Percentiles rank a stretch among this genome's conserved stretches.
Evolutionary conservation across 2,329 filamentous ascomycete species (phyloP).

Genomic region (Fusarium equiseti): DNA sequence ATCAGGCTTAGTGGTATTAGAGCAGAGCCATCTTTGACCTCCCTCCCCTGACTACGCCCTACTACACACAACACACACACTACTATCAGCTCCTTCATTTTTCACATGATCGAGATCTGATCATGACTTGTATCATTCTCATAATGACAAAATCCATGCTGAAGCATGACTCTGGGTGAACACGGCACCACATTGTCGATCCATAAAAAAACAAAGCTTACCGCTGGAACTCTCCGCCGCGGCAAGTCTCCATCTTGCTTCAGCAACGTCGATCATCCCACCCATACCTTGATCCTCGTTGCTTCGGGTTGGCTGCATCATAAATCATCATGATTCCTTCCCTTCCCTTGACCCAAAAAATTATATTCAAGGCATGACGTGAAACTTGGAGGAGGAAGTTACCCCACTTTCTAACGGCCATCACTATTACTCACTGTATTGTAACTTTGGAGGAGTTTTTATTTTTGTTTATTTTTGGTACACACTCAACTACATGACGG

Average conservation of each 20-base stretch:
- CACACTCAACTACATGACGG: conserved; percentile 7
- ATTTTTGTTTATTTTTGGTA: conserved; percentile 1
- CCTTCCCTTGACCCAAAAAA: background rate
- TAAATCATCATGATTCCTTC: background rate
- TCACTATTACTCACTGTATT: conserved; percentile 19
- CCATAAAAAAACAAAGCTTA: conserved; percentile 11
- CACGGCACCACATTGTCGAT: conserved; percentile 43
- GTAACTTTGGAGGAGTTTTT: conserved; percentile 19
- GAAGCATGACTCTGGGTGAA: conserved; percentile 36
- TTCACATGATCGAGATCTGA: conserved; percentile 18
- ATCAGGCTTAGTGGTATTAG: conserved; percentile 27
- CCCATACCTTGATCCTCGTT: background rate
- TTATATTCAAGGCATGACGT: conserved; percentile 8
- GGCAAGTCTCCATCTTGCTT: conserved; percentile 27
- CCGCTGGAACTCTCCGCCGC: conserved; percentile 24
- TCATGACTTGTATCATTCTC: conserved; percentile 14
- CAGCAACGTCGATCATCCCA: conserved; percentile 28
- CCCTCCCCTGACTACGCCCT: background rate
- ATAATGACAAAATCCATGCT: conserved; percentile 34
- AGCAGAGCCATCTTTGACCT: conserved; percentile 18
- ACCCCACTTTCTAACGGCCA: conserved; percentile 27
- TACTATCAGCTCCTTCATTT: background rate
- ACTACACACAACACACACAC: background rate
- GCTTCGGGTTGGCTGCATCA: background rate
- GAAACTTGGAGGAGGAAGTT: conserved; percentile 29